Conservation (phyloP, 2,329 filamentous ascomycete species). For the Alternaria atra region DNA sequence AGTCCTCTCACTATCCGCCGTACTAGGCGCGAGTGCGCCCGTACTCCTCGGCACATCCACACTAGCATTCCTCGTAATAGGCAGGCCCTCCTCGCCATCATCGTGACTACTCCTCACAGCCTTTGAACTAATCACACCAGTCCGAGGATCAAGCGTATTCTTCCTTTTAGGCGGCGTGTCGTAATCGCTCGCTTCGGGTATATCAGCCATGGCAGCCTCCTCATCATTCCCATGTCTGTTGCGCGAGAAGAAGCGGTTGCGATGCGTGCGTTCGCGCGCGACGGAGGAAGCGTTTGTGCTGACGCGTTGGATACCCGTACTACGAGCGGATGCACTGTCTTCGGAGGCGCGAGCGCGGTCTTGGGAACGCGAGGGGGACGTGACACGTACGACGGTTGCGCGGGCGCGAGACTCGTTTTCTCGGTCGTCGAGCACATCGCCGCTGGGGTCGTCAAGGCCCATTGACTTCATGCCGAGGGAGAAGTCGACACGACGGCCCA, state of each 20-base stretch:
- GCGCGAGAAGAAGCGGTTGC: conserved; percentile 71
- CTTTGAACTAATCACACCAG: conserved; percentile 41
- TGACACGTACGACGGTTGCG: conserved; percentile 51
- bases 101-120: conserved; percentile 36
- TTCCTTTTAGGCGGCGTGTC: conserved; percentile 25
- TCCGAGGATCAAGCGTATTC: conserved; percentile 50
- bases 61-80: not conserved
- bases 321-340: conserved; percentile 39
- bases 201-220: conserved; percentile 58
- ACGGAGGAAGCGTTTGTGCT: conserved; percentile 45
- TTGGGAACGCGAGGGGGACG: conserved; percentile 47
- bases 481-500: conserved; percentile 73
- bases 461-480: conserved; percentile 72
- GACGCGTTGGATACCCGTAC: conserved; percentile 46
- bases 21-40: conserved; percentile 32
- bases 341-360: conserved; percentile 41
- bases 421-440: conserved; percentile 71
- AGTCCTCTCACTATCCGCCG: conserved; percentile 30
- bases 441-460: conserved; percentile 65
- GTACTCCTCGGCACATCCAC: conserved; percentile 24
- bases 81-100: conserved; percentile 26
- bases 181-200: conserved; percentile 48
- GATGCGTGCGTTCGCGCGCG: conserved; percentile 56
- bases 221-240: conserved; percentile 46
- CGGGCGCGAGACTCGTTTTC: conserved; percentile 48